Conservation (phyloP, 2,329 filamentous ascomycete species). For the Aspergillus ustus region DNA sequence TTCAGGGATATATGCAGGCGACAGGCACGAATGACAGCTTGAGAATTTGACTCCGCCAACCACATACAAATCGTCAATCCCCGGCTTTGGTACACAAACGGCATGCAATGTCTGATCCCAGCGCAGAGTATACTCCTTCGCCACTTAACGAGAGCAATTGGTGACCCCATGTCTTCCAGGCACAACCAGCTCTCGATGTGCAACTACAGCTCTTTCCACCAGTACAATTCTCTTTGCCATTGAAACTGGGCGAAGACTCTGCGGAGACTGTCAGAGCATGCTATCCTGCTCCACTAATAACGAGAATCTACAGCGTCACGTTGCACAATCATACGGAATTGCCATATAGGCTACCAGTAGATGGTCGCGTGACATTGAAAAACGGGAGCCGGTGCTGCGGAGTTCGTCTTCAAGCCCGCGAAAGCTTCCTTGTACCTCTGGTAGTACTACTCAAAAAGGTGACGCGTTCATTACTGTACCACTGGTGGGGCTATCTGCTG, state of each 20-base stretch:
- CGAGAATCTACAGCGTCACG: not conserved
- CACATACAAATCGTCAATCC: not conserved
- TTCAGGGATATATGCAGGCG: not conserved
- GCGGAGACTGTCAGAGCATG: not conserved
- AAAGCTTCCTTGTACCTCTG: not conserved
- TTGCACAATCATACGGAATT: slow-evolving; percentile 2
- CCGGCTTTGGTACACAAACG: not conserved
- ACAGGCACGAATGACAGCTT: not conserved
- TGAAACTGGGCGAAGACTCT: not conserved
- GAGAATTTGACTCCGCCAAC: not conserved
- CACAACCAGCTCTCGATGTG: not conserved
- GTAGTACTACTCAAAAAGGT: not conserved
- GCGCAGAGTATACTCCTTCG: not conserved
- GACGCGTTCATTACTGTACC: not conserved
- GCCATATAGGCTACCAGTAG: not conserved
- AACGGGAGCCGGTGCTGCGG: not conserved
- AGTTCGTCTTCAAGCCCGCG: not conserved
- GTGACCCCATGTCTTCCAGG: not conserved
- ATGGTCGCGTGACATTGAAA: slow-evolving; percentile 10
- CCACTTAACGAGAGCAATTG: not conserved
- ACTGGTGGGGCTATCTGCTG: not conserved
- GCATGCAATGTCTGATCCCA: not conserved
- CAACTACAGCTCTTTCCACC: not conserved
- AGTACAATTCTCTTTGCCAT: not conserved
- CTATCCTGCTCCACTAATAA: not conserved